Evolutionary conservation across 2,329 filamentous ascomycete species (phyloP), one percentile per base, ranked within the genome.

Genomic region (Aspergillus tamarii): DNA sequence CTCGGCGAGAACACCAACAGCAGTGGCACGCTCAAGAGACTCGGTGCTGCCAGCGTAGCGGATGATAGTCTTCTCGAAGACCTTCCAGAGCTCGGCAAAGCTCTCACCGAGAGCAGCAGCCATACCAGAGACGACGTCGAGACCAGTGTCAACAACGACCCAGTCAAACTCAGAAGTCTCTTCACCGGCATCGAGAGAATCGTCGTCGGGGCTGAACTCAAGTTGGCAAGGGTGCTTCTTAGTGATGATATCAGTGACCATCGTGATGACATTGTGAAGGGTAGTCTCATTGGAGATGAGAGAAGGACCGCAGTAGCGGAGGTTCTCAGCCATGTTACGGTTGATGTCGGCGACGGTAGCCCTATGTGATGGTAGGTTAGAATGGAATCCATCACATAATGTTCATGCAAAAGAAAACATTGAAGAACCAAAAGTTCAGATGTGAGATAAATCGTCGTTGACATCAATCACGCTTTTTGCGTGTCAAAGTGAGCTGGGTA

Each of bases 401-500:
- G 62, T 60, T 57, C 63, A 64, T 62, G 62, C 62, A 67, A 67
- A 61, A 67, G 53, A 58, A 64, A 65, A 59, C 65, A 39, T 45
- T 68, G 59, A 71, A 64, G 53, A 28, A 67, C 60, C 43, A 70
- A 74, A 77, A 80, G 79, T 66, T 74, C 80, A 84, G 84, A 73
- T 75, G 62, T 77, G 45, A 71, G 67, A 76, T 72, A 79, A 84
- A 87, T 86, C 90, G 93, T 84, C 68, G 82, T 96, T 95, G 89
- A 89, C 92, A 93, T 91, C 93, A 96, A 89, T 83, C 88, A 88
- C 91, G 88, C 77, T 82, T 82, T 86, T 83, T 86, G 83, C 87
- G 92, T 89, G 90, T 98, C 91, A 92, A 92, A 97, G 94, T 97
- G 94, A 97, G 94, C 94, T 97, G 94, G 93, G 94, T 94, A 94